Evolutionary conservation across 176 grass and related monocot species (phyloP), one percentile per base, ranked within the genome.

Genomic region (Zoysia japonica): DNA sequence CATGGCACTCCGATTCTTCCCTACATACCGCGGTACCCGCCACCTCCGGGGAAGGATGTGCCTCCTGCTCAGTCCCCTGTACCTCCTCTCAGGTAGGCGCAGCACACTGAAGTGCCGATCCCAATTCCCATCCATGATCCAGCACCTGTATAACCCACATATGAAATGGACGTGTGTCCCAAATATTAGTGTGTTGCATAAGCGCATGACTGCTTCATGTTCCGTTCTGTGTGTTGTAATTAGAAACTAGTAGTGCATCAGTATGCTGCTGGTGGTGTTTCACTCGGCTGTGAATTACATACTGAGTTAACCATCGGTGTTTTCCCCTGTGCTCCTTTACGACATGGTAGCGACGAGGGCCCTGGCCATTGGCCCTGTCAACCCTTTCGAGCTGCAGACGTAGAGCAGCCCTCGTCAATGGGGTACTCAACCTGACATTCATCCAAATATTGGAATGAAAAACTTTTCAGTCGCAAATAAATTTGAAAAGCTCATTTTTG

Each of bases 1-100:
- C 86, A 93, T 70, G 91, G 86, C 16, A 71, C 90, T 71, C 93
- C 90, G 48, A n/a, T 87, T 11, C 85, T 93, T 78, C 93, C 93
- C 43, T 91, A 89, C 59, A 41, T 93, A 40, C 93, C 91, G 12
- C 70, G 20, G 75, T 76, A 82, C 20, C 81, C 67, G 4, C 85
- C 88, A 9, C 86, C 84, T 49, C 61, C 87, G 46, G 38, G 16
- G 5, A 74, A 78, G 71, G 57, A 64, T 69, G 47, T 9, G 11
- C 1, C 36, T 61, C 66, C 62, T 71, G 43, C 66, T n/a, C 10
- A 84, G 48, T 81, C 72, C 47, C 69, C 74, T 66, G 49, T 3
- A 48, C 48, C 52, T 59, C 78, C 78, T 72, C 51, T 4, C 37
- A 76, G 82, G 41, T 79, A 74, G 70, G 49, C 41, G 46, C 47